These are phyloP conservation scores for Lasiodiplodia hormozganensis DNA, from an alignment of 2,329 filamentous ascomycete genomes.

Conservation along the genomic window DNA sequence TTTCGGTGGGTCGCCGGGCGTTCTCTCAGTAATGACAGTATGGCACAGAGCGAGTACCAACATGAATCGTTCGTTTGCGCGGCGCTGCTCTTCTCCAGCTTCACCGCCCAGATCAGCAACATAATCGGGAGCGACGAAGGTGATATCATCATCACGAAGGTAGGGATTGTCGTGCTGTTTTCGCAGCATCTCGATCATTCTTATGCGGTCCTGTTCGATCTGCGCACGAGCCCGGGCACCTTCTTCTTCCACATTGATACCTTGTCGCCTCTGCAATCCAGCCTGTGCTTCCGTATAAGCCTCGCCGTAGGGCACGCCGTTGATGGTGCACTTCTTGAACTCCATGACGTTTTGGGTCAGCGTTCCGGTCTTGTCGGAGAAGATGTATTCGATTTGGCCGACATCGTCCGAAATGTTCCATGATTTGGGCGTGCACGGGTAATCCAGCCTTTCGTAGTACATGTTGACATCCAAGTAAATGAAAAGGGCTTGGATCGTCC, in stretches of 20 bases:
- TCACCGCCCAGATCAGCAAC: constrained; percentile 81
- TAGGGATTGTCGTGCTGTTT: constrained; percentile 88
- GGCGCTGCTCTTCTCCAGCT: constrained; percentile 76
- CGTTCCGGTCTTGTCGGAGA: constrained; percentile 92
- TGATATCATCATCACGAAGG: constrained; percentile 85
- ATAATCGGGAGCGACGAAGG: constrained; percentile 91
- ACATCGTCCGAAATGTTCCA: constrained; percentile 99
- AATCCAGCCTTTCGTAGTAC: constrained; percentile 95
- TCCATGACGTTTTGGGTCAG: constrained; percentile 96
- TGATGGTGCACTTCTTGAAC: constrained; percentile 98
- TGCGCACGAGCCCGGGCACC: constrained; percentile 73
- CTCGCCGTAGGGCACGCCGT: constrained; percentile 95
- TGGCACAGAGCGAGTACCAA: constrained; percentile 93
- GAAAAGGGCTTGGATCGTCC: constrained; percentile 91
- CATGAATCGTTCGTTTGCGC: constrained; percentile 90
- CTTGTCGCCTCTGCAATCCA: constrained; percentile 91
- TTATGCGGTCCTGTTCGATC: constrained; percentile 77
- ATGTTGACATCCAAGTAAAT: constrained; percentile 96
- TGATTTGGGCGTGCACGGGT: constrained; percentile 94
- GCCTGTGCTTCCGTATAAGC: constrained; percentile 97
- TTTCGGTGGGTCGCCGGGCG: constrained; percentile 86
- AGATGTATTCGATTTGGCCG: constrained; percentile 98
- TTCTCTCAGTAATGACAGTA: constrained; percentile 89
- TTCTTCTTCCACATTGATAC: constrained; percentile 85
- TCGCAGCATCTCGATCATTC: constrained; percentile 75